These are phyloP conservation scores for Gossypium lobatum DNA, from an alignment of 441 rosid species.

Conservation along the genomic window DNA sequence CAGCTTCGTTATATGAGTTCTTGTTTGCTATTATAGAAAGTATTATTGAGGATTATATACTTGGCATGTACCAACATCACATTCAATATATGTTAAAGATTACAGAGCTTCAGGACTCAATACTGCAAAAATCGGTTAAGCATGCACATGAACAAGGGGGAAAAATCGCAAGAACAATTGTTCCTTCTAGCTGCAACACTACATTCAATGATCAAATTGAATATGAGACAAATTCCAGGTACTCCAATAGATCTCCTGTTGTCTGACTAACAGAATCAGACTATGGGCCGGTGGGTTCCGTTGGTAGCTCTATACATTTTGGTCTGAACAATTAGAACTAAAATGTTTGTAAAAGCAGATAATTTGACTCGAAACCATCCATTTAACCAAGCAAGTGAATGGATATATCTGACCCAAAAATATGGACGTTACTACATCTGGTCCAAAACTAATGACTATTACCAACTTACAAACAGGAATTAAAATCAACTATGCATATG, in stretches of 20 bases:
- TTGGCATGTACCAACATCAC: neutral
- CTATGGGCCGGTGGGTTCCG: neutral
- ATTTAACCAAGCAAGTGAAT: neutral
- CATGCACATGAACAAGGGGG: neutral
- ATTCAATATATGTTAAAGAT: neutral
- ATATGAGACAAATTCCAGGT: neutral
- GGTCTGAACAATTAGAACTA: neutral
- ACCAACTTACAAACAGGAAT: neutral
- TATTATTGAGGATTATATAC: constrained; percentile 5
- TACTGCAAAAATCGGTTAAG: neutral
- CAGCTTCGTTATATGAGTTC: constrained; percentile 56
- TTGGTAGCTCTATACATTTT: neutral
- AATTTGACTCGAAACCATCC: neutral
- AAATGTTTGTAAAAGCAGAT: neutral
- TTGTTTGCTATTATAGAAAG: constrained; percentile 38
- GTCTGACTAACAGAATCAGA: neutral
- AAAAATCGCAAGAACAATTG: neutral
- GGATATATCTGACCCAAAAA: constrained; percentile 1
- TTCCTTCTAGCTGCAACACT: neutral
- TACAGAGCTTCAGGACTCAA: neutral
- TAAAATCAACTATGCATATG: constrained; percentile 1
- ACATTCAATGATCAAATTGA: neutral
- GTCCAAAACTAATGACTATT: neutral
- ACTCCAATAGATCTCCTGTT: neutral
- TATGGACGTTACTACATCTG: neutral